Conservation (phyloP, 2,329 filamentous ascomycete species). For the Penicillium sp. region DNA sequence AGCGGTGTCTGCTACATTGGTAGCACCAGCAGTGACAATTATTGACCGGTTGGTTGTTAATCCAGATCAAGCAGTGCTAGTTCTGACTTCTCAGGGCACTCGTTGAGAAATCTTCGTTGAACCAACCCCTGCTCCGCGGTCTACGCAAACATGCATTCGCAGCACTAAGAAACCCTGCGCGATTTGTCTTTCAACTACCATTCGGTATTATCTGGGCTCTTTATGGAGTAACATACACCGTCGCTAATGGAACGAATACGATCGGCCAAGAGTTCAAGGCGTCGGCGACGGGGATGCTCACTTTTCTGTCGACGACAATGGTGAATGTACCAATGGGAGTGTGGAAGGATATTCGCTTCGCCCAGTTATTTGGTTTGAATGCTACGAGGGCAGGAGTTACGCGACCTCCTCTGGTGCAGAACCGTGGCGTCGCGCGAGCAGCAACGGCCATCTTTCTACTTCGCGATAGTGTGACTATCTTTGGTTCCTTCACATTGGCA, state of each 20-base stretch:
- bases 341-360: slow-evolving; percentile 34
- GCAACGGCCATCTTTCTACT: slow-evolving; percentile 64
- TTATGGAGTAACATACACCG: slow-evolving; percentile 82
- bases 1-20: slow-evolving; percentile 23
- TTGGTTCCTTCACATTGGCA: slow-evolving; percentile 44
- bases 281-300: slow-evolving; percentile 56
- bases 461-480: slow-evolving; percentile 82
- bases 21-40: slow-evolving; percentile 27
- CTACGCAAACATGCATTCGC: slow-evolving; percentile 19
- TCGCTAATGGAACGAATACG: slow-evolving; percentile 81
- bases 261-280: slow-evolving; percentile 57
- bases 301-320: slow-evolving; percentile 58
- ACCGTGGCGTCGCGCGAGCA: slow-evolving; percentile 11
- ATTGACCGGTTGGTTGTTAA: slow-evolving; percentile 25
- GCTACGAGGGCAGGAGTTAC: slow-evolving; percentile 60
- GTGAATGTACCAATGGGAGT: slow-evolving; percentile 32
- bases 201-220: slow-evolving; percentile 49
- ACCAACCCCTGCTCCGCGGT: slow-evolving; percentile 21
- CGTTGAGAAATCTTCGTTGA: slow-evolving; percentile 25
- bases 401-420: slow-evolving; percentile 8
- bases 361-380: slow-evolving; percentile 70
- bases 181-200: slow-evolving; percentile 37
- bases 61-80: background rate
- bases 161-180: slow-evolving; percentile 21
- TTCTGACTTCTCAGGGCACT: slow-evolving; percentile 18